Conservation (phyloP, 371 early-diverging fungal genomes). For the Dentiscutata heterogama region DNA sequence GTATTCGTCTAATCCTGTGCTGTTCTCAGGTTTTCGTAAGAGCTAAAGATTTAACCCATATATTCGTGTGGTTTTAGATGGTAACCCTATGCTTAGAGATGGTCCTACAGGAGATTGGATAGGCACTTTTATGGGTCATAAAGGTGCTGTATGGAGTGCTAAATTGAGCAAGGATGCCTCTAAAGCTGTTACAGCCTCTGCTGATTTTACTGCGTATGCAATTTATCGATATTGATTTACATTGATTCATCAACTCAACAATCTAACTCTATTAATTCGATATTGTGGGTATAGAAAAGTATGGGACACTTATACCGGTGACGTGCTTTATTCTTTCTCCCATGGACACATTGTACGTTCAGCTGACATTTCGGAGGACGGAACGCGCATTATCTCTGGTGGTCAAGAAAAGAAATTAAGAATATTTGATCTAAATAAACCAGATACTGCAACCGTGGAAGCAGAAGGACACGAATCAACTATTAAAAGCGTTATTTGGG, state of each 20-base stretch:
- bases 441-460: slow-evolving; percentile 63
- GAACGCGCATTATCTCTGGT: slow-evolving; percentile 79
- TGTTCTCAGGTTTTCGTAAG: not conserved
- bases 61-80: slow-evolving; percentile 62
- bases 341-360: slow-evolving; percentile 88
- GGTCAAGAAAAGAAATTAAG: slow-evolving; percentile 83
- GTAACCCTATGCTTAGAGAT: slow-evolving; percentile 86
- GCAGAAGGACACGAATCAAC: slow-evolving; percentile 70
- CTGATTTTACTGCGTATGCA: slow-evolving; percentile 85
- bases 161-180: slow-evolving; percentile 77
- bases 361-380: slow-evolving; percentile 78
- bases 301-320: slow-evolving; percentile 85
- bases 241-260: not conserved
- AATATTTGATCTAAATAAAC: slow-evolving; percentile 80
- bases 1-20: slow-evolving; percentile 54
- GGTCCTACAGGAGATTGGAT: slow-evolving; percentile 93
- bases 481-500: slow-evolving; percentile 79
- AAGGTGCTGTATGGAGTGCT: slow-evolving; percentile 94
- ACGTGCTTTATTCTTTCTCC: slow-evolving; percentile 71
- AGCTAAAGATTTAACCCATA: not conserved
- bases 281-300: slow-evolving; percentile 68
- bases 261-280: not conserved
- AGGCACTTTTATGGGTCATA: slow-evolving; percentile 88
- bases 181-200: slow-evolving; percentile 87
- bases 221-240: not conserved